Evolutionary conservation across 2,329 filamentous ascomycete species (phyloP).

Genomic region (Arachnomyces sp.): DNA sequence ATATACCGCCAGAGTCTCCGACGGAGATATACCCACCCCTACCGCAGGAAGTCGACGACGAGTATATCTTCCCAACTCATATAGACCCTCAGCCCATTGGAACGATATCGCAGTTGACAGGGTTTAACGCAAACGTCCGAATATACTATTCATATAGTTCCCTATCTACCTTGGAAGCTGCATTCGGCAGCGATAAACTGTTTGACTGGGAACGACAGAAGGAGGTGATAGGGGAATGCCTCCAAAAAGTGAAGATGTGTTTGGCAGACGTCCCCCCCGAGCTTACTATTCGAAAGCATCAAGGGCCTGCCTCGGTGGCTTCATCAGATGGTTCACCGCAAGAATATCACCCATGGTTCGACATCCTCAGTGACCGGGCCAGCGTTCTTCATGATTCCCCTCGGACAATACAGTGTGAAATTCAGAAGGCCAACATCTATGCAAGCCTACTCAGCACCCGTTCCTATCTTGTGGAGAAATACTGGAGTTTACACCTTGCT

Average conservation of each 20-base stretch:
- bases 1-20: constrained; percentile 67
- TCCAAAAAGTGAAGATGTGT: constrained; percentile 61
- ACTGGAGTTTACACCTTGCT: constrained; percentile 66
- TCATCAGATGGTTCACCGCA: constrained; percentile 34
- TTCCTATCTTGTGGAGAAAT: constrained; percentile 79
- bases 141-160: constrained; percentile 75
- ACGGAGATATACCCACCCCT: constrained; percentile 69
- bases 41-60: constrained; percentile 75
- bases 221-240: constrained; percentile 59
- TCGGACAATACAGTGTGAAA: constrained; percentile 62
- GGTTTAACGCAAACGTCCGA: constrained; percentile 71
- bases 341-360: constrained; percentile 40
- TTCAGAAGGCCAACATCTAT: constrained; percentile 87
- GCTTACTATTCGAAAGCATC: constrained; percentile 46
- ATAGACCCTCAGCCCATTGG: constrained; percentile 62
- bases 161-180: constrained; percentile 69
- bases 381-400: no score
- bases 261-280: constrained; percentile 61
- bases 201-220: constrained; percentile 72
- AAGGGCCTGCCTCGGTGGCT: constrained; percentile 30
- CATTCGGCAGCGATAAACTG: constrained; percentile 68
- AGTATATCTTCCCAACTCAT: constrained; percentile 63
- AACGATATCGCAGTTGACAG: constrained; percentile 61
- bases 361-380: constrained; percentile 16
- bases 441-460: constrained; percentile 71